Percentiles rank a stretch among this genome's conserved stretches.
phyloP scores from a whole-genome alignment of 306 rosid genomes.

The Prunus kanzakura region DNA sequence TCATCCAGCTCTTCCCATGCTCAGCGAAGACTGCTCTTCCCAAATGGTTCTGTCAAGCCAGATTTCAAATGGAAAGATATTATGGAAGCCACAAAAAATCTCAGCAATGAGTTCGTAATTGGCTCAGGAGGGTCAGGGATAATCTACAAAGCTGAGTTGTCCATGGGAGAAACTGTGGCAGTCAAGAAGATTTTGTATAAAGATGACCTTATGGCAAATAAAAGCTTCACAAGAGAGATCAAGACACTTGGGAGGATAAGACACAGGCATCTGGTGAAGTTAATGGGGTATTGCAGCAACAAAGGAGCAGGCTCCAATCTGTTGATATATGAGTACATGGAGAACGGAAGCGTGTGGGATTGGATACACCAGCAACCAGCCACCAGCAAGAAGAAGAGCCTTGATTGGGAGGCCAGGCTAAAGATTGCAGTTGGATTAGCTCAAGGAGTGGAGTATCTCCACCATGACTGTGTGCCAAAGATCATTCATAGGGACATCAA shows the following conservation, averaged over 20 bases:
- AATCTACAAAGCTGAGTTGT: conserved; percentile 77
- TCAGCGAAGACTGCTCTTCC: conserved; percentile 65
- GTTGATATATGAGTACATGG: conserved; percentile 84
- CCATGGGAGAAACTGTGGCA: conserved; percentile 69
- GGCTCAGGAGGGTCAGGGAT: conserved; percentile 96
- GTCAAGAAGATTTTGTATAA: conserved; percentile 77
- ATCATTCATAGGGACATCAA: conserved; percentile 90
- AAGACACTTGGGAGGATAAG: conserved; percentile 87
- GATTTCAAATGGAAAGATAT: conserved; percentile 84
- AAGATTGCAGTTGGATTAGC: conserved; percentile 79
- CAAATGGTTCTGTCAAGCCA: conserved; percentile 47
- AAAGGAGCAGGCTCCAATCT: conserved; percentile 66
- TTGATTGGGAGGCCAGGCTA: conserved; percentile 86
- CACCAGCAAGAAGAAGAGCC: conserved; percentile 49
- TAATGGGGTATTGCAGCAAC: conserved; percentile 79
- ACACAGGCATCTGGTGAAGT: conserved; percentile 88
- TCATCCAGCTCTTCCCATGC: conserved; percentile 73
- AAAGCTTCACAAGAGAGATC: conserved; percentile 75
- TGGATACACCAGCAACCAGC: conserved; percentile 69
- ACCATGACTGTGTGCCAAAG: conserved; percentile 86
- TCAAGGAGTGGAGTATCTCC: conserved; percentile 87
- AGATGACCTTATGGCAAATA: conserved; percentile 70
- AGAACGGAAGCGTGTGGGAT: conserved; percentile 91
- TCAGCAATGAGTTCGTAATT: conserved; percentile 70
- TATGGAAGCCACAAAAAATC: conserved; percentile 76